Evolutionary conservation across 2,329 filamentous ascomycete species (phyloP), one percentile per base, ranked within the genome.

Genomic region (Didymella keratinophila): DNA sequence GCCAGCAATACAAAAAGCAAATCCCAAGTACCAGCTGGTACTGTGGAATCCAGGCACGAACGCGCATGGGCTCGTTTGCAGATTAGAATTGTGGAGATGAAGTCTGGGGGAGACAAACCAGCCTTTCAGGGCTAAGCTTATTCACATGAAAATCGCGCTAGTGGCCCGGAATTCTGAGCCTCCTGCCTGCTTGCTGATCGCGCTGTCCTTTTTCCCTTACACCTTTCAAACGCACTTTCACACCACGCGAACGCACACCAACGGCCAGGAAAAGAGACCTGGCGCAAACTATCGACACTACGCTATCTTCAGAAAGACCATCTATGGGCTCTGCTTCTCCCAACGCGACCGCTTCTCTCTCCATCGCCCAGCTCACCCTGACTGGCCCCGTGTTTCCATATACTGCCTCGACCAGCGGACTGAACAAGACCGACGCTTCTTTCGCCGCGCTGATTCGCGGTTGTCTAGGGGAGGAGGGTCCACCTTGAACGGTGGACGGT

Each of bases 401-500:
- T 64, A 66, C 59, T 62, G 65, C 67, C 56, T 70, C 79, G 65
- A 63, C 71, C 66, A 67, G 77, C 64, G 68, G 71, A 63, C 69
- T 77, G 62, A 76, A 72, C 58, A 74, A 72, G 67, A 77, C 72
- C 48, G 79, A 81, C 65, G 79, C 80, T 23, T 80, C 78, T 64
- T 82, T 82, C 67, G 80, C 77, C n/a, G 72, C 75, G 46, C 72
- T 81, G 73, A 69, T 81, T 58, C 81, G 46, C 36, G 7, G 80
- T 78, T 75, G 67, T 70, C 65, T 82, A 81, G 75, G 78, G 70
- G 80, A 76, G 71, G 71, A 68, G 64, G 75, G 81, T 82, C 81
- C 81, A 79, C 80, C 80, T 78, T 83, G 79, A 83, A 65, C 67
- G 80, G 81, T 81, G 81, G 81, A 82, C 81, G 80, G 80, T 82